Percentiles rank a stretch among this genome's conserved stretches.
phyloP scores from a whole-genome alignment of 164 flowering plant genomes.

The Houttuynia cordata region DNA sequence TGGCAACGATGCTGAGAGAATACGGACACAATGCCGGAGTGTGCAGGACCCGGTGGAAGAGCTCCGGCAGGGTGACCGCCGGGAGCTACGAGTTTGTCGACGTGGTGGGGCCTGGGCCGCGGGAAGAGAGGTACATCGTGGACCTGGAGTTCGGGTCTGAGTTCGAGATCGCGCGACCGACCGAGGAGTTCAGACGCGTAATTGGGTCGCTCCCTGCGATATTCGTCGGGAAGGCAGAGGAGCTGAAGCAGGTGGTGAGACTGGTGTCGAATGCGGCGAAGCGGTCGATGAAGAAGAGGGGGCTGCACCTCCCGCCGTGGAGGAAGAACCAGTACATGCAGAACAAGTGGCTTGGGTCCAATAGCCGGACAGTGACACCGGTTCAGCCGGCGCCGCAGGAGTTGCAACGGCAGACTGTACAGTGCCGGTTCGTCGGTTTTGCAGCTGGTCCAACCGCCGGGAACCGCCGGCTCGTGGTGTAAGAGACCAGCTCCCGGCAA shows the following conservation, averaged over 20 bases:
- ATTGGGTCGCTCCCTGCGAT: conserved; percentile 20
- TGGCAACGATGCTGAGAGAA: conserved; percentile 41
- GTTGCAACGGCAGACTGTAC: too few species aligned
- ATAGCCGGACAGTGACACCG: too few species aligned
- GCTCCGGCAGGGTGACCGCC: conserved; percentile 32
- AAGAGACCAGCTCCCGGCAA: too few species aligned
- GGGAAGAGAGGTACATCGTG: conserved; percentile 22
- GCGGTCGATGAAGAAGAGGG: conserved; percentile 29
- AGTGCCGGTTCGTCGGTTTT: too few species aligned
- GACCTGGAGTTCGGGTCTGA: conserved; percentile 33
- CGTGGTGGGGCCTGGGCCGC: conserved; percentile 10
- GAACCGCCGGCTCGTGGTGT: too few species aligned
- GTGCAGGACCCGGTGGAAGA: conserved; percentile 71
- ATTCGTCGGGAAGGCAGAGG: conserved; percentile 30
- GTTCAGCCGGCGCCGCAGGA: too few species aligned
- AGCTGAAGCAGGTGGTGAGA: conserved; percentile 21
- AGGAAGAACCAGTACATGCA: conserved; percentile 39
- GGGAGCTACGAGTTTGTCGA: conserved; percentile 37
- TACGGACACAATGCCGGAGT: conserved; percentile 68
- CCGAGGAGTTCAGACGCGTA: conserved; percentile 21
- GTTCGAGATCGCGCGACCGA: conserved; percentile 30
- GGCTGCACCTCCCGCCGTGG: conserved; percentile 46
- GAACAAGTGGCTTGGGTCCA: conserved; percentile 31
- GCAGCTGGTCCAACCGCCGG: too few species aligned
- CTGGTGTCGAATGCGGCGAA: conserved; percentile 33